Evolutionary conservation across 768 basidiomycete genomes (phyloP).

Genomic region (Amylocystis lapponica): DNA sequence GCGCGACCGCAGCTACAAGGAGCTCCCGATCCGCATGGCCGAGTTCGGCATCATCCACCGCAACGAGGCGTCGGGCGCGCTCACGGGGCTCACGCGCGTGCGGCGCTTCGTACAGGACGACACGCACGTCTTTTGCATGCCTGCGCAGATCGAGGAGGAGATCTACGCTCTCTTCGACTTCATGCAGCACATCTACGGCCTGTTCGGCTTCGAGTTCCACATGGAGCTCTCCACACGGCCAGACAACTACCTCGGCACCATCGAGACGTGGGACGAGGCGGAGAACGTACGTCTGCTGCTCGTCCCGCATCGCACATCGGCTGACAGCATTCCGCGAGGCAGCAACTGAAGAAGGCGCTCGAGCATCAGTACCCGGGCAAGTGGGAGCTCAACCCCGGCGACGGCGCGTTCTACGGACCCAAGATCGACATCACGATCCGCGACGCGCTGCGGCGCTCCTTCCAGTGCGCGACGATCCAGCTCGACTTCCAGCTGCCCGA

Average conservation of each 20-base stretch:
- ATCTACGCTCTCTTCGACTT: constrained; percentile 88
- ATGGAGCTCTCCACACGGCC: constrained; percentile 95
- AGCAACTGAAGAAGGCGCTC: constrained; percentile 83
- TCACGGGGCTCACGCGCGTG: constrained; percentile 90
- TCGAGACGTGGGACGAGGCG: constrained; percentile 88
- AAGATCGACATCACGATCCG: constrained; percentile 97
- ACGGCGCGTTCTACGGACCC: constrained; percentile 99
- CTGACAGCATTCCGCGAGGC: constrained; percentile 1
- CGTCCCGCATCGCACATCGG: background rate
- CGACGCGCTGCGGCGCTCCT: constrained; percentile 87
- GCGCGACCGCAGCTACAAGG: constrained; percentile 88
- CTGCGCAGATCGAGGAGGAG: constrained; percentile 87
- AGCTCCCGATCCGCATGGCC: constrained; percentile 95
- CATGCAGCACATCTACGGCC: constrained; percentile 87
- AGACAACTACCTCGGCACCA: constrained; percentile 84
- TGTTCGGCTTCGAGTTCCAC: constrained; percentile 92
- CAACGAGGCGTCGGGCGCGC: constrained; percentile 92
- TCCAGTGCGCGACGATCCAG: constrained; percentile 98
- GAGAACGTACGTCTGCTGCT: constrained; percentile 52
- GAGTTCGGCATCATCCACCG: constrained; percentile 97
- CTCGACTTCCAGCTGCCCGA: constrained; percentile 98
- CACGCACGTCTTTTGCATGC: constrained; percentile 98
- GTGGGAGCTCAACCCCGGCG: constrained; percentile 92
- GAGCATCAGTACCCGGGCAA: constrained; percentile 82
- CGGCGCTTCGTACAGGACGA: constrained; percentile 97